Percentiles rank a stretch among this genome's conserved stretches.
Conservation (phyloP, 306 rosid species). For the Dalbergia cochinchinensis region DNA sequence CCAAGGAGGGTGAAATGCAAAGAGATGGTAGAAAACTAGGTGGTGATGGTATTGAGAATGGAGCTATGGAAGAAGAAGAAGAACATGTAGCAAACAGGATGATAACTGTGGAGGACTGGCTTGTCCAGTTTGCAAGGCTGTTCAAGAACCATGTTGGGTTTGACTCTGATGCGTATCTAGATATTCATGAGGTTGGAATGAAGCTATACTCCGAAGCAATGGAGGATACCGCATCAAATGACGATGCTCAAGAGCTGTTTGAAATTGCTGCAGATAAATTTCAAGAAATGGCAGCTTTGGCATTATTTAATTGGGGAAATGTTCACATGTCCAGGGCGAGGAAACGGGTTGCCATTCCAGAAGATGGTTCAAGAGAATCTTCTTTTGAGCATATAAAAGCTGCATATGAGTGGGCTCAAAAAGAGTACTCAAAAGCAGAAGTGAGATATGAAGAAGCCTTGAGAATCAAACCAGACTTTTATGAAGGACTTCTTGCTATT, state of each 20-base stretch:
- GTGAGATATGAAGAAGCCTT: conserved; percentile 75
- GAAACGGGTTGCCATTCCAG: conserved; percentile 62
- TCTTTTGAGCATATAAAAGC: conserved; percentile 58
- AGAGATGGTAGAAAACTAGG: conserved; percentile 32
- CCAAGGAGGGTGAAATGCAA: conserved; percentile 43
- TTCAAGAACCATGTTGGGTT: conserved; percentile 97
- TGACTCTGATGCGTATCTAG: conserved; percentile 84
- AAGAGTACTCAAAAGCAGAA: conserved; percentile 79
- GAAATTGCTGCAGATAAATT: conserved; percentile 82
- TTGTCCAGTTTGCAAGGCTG: conserved; percentile 88
- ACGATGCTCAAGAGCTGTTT: conserved; percentile 83
- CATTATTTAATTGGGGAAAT: conserved; percentile 93
- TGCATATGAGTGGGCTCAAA: conserved; percentile 79
- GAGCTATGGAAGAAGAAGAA: conserved; percentile 52
- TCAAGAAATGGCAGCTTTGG: conserved; percentile 95
- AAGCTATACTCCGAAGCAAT: conserved; percentile 84
- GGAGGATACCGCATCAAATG: conserved; percentile 75
- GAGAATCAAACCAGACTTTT: conserved; percentile 76
- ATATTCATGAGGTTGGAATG: conserved; percentile 91
- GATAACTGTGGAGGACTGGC: conserved; percentile 83
- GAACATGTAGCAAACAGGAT: conserved; percentile 39
- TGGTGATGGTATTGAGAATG: conserved; percentile 50
- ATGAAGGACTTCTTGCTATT: conserved; percentile 87
- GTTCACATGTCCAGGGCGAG: conserved; percentile 89
- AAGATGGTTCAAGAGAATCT: conserved; percentile 66